Evolutionary conservation across 2,329 filamentous ascomycete species (phyloP), one percentile per base, ranked within the genome.

Genomic region (Neopestalotiopsis clavispora): DNA sequence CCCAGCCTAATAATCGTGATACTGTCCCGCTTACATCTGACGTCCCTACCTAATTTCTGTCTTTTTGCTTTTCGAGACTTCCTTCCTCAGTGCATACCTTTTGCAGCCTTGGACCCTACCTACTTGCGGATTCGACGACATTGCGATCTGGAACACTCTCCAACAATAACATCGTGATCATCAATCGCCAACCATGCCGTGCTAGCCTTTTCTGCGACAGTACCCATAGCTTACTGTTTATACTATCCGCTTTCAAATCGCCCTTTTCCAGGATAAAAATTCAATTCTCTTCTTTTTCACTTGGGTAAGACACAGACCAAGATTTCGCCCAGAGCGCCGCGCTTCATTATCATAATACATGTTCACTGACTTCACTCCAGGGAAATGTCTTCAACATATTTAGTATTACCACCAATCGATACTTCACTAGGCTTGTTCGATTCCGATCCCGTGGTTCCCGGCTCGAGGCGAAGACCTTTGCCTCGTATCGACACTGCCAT

Each of bases 401-500:
- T 67, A 32, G 42, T 58, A 7, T 45, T 69, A 30, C 66, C 68
- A 0, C 66, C 61, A 12, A 56, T 69, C 20, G 66, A 68, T 61
- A 68, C 66, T 28, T 65, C 68, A 3, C 28, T 68, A 40, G 52
- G 52, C 28, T 52, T 69, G 65, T 69, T 69, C 23, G 66, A 68
- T 4, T 57, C 65, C 49, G 45, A 61, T 45, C 23, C 14, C 17
- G 61, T 32, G 13, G 14, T 49, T 28, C 20, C 30, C n/a, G 34
- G 20, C 13, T 49, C 38, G 42, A 68, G 68, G 69, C 72, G 70
- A 52, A 74, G 67, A 60, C 69, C 67, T 30, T 67, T 72, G 42
- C 71, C 73, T 5, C 69, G 68, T 4, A 69, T 75, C 30, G 68
- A 72, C 30, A 74, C 75, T 45, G 72, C 73, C 9, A 61, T 72